Evolutionary conservation across 129 eudicot genomes (phyloP), one percentile per base, ranked within the genome.

Genomic region (Silybum marianum): DNA sequence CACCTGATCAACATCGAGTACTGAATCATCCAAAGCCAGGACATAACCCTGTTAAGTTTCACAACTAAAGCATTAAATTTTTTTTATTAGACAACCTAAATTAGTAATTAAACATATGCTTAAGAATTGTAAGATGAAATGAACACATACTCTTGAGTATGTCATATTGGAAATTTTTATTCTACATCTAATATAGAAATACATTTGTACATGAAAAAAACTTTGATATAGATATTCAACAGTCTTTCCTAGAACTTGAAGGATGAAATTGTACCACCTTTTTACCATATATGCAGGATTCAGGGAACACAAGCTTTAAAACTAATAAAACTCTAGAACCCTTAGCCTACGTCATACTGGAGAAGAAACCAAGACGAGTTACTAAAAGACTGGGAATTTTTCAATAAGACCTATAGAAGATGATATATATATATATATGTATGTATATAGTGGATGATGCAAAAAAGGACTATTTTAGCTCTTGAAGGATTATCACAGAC

Each of bases 1-100:
- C 81, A 96, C 98, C 87, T 89, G 97, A 86, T 96, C 99, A 77
- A 82, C 89, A 89, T 91, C 95, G 73, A 96, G 76, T 63, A 90
- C 92, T 63, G 97, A 44, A 34, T 93, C 99, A 73, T 96, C 99
- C 88, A 96, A 85, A 25, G 92, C 84, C 79, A 96, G 98, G 72
- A 93, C 99, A 66, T 89, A 81, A 66, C 80, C 85, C 99, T 96
- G 89, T 32, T 7, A 85, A 78, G 69, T 68, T 73, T 71, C 76
- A 78, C 32, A 83, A 76, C 8, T 67, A 71, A 26, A 84, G 7
- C 54, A 62, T 22, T 82, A 82, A 51, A 54, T n/a, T 58, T 7
- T 58, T 19, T 62, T 65, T 22, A 65, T 65, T 22, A 65, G 69
- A 65, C 69, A 62, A 18, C 73, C 39, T 39, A 63, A 77, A 77